These are phyloP conservation scores for Ceriops tagal DNA, from an alignment of 345 rosid genomes.

Conservation along the genomic window DNA sequence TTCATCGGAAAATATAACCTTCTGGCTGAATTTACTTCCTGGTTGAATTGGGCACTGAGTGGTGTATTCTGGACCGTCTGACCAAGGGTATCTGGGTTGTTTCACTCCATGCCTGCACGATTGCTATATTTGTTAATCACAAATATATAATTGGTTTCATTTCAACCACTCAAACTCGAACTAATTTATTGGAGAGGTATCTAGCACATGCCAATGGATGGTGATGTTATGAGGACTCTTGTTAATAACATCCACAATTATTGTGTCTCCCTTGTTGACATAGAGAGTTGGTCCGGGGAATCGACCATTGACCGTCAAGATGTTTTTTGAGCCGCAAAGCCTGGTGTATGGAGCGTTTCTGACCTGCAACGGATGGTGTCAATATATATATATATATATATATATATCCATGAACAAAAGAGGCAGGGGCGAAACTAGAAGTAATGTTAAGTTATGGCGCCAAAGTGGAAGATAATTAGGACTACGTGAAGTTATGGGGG, in stretches of 20 bases:
- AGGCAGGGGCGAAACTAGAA: background rate
- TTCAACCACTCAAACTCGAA: no score
- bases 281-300: conserved; percentile 32
- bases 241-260: conserved; percentile 27
- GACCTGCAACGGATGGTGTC: background rate
- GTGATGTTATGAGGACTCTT: conserved; percentile 26
- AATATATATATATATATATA: no score
- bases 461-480: background rate
- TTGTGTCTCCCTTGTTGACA: conserved; percentile 23
- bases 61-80: conserved; percentile 44
- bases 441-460: background rate
- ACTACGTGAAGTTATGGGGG: no score
- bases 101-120: conserved; percentile 41
- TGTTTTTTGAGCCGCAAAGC: conserved; percentile 20
- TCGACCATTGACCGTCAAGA: conserved; percentile 32
- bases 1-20: conserved; percentile 19
- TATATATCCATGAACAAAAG: no score
- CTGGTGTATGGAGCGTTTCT: conserved; percentile 12
- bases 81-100: conserved; percentile 40
- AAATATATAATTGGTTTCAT: no score
- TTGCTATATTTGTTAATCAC: background rate
- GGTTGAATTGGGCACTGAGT: conserved; percentile 43
- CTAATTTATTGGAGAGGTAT: background rate
- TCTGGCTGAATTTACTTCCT: conserved; percentile 21
- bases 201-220: conserved; percentile 27